Base-by-base conservation (phyloP, 1,284 basidiomycete species). In the Caloboletus inedulis region DNA sequence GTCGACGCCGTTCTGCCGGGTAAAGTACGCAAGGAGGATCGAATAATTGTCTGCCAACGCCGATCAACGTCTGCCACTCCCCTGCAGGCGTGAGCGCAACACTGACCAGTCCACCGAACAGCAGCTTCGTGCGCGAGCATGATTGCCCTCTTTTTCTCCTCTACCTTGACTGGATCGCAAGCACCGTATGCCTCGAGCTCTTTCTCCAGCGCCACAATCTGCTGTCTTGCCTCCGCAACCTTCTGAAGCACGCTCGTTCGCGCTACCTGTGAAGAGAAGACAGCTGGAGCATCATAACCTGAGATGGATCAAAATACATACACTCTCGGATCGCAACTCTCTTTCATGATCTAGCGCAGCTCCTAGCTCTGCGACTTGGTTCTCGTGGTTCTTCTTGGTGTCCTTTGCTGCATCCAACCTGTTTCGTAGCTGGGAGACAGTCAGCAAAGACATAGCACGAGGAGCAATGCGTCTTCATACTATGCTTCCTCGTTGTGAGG, bases 101-200 rank as follows among this genome's bases (percentile, higher is more conserved):
- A 62, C 81, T 55, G 61, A 93, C 91, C 91, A 41, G 92, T 94
- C 90, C 91, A 94, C 10, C 91, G 81, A 33, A 85, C 66, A 7
- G 87, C 81, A 4, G 90, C 91, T 62, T 92, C 89, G 55, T 85
- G 88, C 7, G 88, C 89, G 4, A 93, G 75, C 35, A 79, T 76
- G 8, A 84, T 76, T 0, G 85, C 89, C 39, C 84, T 72, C 52
- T 78, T 82, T 68, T 84, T 88, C 62, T 87, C 82, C 65, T 91
- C 88, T 34, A 93, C 77, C 63, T 84, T 87, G 45, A 76, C 78
- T 0, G 92, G 91, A 69, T 94, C 90, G 56, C 89, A 91, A 8
- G 88, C 86, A 41, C 89, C 89, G 61, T 90, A 92, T 39, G 82
- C 81, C 14, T 74, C 76, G 2, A 93, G 78, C 66, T 94, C 90